Base-by-base conservation (phyloP, 352 stramenopile genomes). In the Phytopythium boreale region DNA sequence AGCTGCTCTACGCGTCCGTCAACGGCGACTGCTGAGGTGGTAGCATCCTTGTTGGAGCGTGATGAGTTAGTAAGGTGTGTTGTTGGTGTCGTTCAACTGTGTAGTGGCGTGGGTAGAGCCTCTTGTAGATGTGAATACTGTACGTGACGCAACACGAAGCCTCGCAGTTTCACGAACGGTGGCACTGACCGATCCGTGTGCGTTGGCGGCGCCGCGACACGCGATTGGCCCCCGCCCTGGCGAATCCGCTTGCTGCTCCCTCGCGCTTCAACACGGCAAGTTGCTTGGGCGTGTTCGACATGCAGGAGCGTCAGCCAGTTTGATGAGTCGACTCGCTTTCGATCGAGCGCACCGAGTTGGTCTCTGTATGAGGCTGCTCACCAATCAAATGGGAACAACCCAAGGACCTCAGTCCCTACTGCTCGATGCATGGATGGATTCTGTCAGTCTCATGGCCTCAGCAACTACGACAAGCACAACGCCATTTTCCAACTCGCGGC, bases 1-100 rank as follows among this genome's bases (percentile, higher is more conserved):
- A 72, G 51, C 71, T 87, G 52, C 62, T 87, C 14, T 37, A 67
- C 17, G 71, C 72, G 20, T 86, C 77, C 34, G 62, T 70, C 12
- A 68, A 59, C 14, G 68, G 56, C 24, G 63, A 61, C 7, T 78
- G 72, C 53, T 74, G 39, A 61, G 37, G 2, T 22, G 22, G n/a
- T 29, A 2, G 46, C 12, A 11, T 24, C 7, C n/a, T n/a, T 49
- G 20, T 11, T 24, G 43, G 1, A 34, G 29, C 29, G 29, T 34
- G 4, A 34, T 7, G 7, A 8, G 29, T 34, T 8, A 34, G 29
- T 44, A 11, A 44, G 5, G 11, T 19, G 52, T 27, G 19, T 31
- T 11, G 50, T 39, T 29, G 24, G 24, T n/a, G 20, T 29, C 11
- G 22, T 19, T 53, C 11, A 7, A 53, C 20, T 29, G 11, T 52